These are phyloP conservation scores for Scutellaria galericulata DNA, from an alignment of 257 asterid species.

Conservation along the genomic window DNA sequence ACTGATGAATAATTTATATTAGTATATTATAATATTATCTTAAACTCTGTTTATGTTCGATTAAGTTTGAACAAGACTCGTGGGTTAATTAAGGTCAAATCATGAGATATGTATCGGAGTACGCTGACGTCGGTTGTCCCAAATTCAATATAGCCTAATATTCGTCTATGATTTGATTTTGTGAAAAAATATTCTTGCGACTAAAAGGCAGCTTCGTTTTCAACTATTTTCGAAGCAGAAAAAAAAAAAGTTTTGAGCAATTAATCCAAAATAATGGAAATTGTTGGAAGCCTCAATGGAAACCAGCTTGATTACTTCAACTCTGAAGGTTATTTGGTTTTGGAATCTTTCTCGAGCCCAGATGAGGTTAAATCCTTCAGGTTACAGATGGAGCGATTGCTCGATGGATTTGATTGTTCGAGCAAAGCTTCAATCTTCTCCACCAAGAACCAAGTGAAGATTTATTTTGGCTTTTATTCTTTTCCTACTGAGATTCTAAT, in stretches of 20 bases:
- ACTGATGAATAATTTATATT: too few relatives aligned
- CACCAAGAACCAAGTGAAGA: slow-evolving; percentile 80
- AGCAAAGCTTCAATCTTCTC: slow-evolving; percentile 74
- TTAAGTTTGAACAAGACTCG: too few relatives aligned
- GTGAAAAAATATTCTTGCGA: too few relatives aligned
- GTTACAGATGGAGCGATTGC: slow-evolving; percentile 69
- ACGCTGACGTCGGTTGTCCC: too few relatives aligned
- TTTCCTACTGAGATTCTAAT: not conserved
- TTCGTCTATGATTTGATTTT: too few relatives aligned
- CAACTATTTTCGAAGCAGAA: not conserved
- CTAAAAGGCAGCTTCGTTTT: not conserved
- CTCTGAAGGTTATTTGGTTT: slow-evolving; percentile 72
- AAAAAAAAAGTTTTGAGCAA: not conserved
- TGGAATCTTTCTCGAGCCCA: slow-evolving; percentile 72
- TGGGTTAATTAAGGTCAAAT: too few relatives aligned
- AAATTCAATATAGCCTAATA: too few relatives aligned
- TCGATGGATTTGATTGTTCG: slow-evolving; percentile 72
- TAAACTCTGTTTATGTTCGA: too few relatives aligned
- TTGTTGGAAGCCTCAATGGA: slow-evolving; percentile 41
- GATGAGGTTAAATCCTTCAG: slow-evolving; percentile 70
- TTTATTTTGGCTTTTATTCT: not conserved
- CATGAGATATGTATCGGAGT: too few relatives aligned
- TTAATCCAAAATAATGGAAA: slow-evolving; percentile 33
- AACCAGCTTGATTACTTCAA: slow-evolving; percentile 50
- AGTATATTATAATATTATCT: too few relatives aligned